Evolutionary conservation across 2,329 filamentous ascomycete genomes (phyloP), one percentile per base, ranked within the genome.

Genomic region (Sphaerulina musiva): DNA sequence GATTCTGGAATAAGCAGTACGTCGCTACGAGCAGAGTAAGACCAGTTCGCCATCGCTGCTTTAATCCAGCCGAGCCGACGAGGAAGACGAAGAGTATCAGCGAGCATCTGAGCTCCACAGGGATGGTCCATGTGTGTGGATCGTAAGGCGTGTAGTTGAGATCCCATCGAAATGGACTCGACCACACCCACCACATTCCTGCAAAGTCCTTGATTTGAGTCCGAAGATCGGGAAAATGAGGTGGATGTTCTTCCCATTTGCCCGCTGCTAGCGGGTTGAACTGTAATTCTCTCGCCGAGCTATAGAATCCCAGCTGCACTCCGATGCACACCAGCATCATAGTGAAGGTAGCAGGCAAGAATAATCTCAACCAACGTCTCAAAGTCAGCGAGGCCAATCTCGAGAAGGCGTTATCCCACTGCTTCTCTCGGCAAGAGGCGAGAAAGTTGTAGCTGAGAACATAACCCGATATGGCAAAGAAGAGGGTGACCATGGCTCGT

Each of bases 391-490:
- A 55, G 32, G 53, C 41, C 41, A 51, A 23, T 45, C 48, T 43
- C 6, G 53, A 44, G n/a, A 52, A 42, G 2, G 53, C 48, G 3
- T 46, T 52, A 17, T 50, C 44, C 29, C 32, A 14, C 44, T 46
- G 48, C 6, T 38, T 29, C 8, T 41, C 31, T 29, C 46, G 48
- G 45, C 48, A 46, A 6, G 57, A 17, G 8, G 45, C 51, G 7
- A 59, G 48, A 6, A 59, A 54, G 51, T 46, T 47, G 38, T 54
- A 54, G 44, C 57, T 59, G 11, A 57, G 34, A 2, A 54, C 58
- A 12, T 58, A 59, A 5, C 57, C 57, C 2, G 57, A 58, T 9
- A 59, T 55, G n/a, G 55, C 55, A 31, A 58, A 59, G 53, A 59
- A 59, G 0, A 58, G 46, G 4, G 53, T 53, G 12, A 59, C 58